Evolutionary conservation across 2,329 filamentous ascomycete species (phyloP), one percentile per base, ranked within the genome.

Genomic region (Orbilia ellipsospora): DNA sequence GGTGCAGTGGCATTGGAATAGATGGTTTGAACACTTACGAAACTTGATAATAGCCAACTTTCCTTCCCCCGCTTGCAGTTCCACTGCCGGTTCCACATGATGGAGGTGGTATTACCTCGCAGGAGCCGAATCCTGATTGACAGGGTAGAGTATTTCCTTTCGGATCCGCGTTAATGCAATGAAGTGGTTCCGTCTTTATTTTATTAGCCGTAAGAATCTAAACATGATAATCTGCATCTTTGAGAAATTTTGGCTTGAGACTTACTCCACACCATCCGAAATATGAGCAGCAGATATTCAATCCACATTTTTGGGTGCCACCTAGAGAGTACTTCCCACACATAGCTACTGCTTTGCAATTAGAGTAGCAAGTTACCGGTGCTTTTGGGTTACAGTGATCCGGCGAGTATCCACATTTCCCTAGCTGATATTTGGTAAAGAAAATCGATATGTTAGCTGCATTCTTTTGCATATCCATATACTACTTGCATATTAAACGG

Each of bases 251-350:
- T 44, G 40, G 40, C 40, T n/a, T n/a, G 8, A 48, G 1, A 57
- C 64, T 60, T 67, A 67, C 64, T 2, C 64, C 64, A 26, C 64
- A 67, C 64, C 64, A 67, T 10, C 64, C 64, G n/a, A 67, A 67
- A 16, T 67, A 67, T 0, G 64, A 67, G 31, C 64, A 67, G 18
- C 64, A 67, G 12, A 67, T n/a, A n/a, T 67, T 31, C 18, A 67
- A 26, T 18, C 64, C 64, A 31, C 64, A 67, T 20, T 60, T 67
- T 3, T 18, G 10, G n/a, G 55, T 60, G 1, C 64, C 64, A 15
- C 64, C 64, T 7, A 44, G 10, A 20, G 64, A 67, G 18, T 67
- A 67, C 18, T 67, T 23, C 26, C 64, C 64, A 8, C 64, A 67
- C 64, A 67, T 67, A 18, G 64, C 64, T 15, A 54, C 45, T 1